Percentiles rank a stretch among this genome's conserved stretches.
Conservation (phyloP, 805 yeast species). For the Lachancea sp. region DNA sequence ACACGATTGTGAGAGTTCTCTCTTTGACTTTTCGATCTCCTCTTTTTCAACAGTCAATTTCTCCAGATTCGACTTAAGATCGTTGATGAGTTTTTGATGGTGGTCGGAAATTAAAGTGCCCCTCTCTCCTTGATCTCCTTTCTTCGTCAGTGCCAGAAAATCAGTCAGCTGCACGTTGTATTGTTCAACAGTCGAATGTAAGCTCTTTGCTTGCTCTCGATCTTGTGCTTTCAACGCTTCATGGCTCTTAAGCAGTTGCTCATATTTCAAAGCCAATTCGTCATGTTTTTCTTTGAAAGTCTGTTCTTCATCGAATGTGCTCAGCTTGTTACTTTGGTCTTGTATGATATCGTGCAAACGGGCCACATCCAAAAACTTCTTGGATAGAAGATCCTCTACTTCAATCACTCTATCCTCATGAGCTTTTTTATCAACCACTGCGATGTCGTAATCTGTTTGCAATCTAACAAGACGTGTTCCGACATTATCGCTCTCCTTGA, state of each 20-base stretch:
- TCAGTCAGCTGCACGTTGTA: constrained; percentile 27
- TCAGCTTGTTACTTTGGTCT: constrained; percentile 44
- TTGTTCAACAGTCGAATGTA: constrained; percentile 25
- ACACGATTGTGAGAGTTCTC: constrained; percentile 21
- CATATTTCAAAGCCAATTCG: constrained; percentile 43
- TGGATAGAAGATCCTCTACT: constrained; percentile 47
- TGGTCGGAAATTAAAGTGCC: constrained; percentile 1
- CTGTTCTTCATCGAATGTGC: constrained; percentile 40
- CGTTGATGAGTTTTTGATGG: constrained; percentile 21
- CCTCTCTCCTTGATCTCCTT: constrained; percentile 9
- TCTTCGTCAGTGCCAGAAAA: constrained; percentile 25
- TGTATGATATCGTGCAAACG: constrained; percentile 50
- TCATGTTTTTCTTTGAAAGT: constrained; percentile 40
- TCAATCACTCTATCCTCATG: constrained; percentile 38
- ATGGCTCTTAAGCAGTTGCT: constrained; percentile 40
- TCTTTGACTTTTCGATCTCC: constrained; percentile 32
- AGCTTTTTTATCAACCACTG: constrained; percentile 41
- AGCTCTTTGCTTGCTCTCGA: constrained; percentile 30
- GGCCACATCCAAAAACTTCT: constrained; percentile 46
- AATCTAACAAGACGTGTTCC: constrained; percentile 16
- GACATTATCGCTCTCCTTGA: constrained; percentile 26
- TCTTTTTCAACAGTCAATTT: constrained; percentile 45
- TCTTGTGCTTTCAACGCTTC: constrained; percentile 36
- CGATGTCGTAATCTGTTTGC: constrained; percentile 20
- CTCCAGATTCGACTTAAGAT: constrained; percentile 51